phyloP scores from a whole-genome alignment of 208 protist genomes.

The Tetramitus jugosus region DNA sequence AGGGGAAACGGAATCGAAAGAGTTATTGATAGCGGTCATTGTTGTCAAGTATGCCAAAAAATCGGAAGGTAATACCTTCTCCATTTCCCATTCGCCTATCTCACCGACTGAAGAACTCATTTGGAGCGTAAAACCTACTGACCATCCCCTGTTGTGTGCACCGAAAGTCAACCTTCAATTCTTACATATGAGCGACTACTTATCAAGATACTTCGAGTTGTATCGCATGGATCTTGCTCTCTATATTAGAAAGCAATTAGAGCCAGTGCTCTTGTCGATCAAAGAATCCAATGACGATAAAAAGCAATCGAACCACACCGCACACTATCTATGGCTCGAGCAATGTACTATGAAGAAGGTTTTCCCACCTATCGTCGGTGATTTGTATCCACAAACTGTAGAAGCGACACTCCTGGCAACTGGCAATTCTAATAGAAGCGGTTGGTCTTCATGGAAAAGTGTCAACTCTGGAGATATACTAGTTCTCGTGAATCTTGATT shows the following conservation, averaged over 20 bases:
- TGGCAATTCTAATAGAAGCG: background rate
- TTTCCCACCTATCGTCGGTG: too few relatives aligned
- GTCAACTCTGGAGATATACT: background rate
- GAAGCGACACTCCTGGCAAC: background rate
- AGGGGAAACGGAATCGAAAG: too few relatives aligned
- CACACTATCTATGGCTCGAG: too few relatives aligned
- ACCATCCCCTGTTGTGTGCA: background rate
- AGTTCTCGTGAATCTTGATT: conserved; percentile 20
- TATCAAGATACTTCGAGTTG: background rate
- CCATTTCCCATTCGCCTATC: too few relatives aligned
- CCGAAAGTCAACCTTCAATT: background rate
- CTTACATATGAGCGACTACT: background rate
- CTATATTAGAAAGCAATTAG: background rate
- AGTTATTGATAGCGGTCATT: too few relatives aligned
- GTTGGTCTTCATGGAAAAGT: background rate
- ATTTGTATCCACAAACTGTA: too few relatives aligned
- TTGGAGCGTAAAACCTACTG: too few relatives aligned
- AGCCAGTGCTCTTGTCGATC: background rate
- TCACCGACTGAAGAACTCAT: too few relatives aligned
- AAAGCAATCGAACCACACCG: too few relatives aligned
- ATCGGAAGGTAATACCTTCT: too few relatives aligned
- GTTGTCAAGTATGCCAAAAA: too few relatives aligned
- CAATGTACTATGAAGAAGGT: too few relatives aligned
- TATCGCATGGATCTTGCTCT: background rate
- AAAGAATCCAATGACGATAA: background rate